phyloP scores from a whole-genome alignment of 2,329 filamentous ascomycete genomes.

The Kalaharituber pfeilii region DNA sequence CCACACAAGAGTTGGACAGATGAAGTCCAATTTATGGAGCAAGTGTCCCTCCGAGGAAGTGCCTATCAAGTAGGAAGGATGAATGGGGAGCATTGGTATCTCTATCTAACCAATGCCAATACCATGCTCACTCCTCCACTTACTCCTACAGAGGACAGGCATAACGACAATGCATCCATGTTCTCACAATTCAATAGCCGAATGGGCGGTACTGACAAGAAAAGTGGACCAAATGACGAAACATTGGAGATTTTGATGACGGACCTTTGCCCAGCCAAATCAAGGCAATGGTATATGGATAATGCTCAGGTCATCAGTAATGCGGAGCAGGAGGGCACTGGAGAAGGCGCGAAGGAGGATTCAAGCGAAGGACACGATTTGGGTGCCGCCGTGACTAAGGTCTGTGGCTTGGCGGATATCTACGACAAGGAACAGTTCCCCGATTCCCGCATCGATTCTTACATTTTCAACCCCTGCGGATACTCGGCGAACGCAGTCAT shows the following conservation, averaged over 20 bases:
- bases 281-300: constrained; percentile 57
- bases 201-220: constrained; percentile 34
- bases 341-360: constrained; percentile 51
- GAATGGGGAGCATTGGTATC: constrained; percentile 98
- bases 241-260: constrained; percentile 60
- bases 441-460: constrained; percentile 84
- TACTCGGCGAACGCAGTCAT: constrained; percentile 96
- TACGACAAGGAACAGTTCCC: constrained; percentile 78
- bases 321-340: constrained; percentile 53
- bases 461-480: constrained; percentile 89
- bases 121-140: constrained; percentile 63
- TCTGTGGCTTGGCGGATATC: constrained; percentile 72
- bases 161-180: constrained; percentile 2
- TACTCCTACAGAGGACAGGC: constrained; percentile 38
- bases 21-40: constrained; percentile 82
- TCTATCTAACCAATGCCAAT: constrained; percentile 72
- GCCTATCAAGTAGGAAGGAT: constrained; percentile 99
- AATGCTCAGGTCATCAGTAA: constrained; percentile 81
- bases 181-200: constrained; percentile 8
- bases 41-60: constrained; percentile 78
- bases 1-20: constrained; percentile 96
- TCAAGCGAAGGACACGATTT: constrained; percentile 88
- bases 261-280: constrained; percentile 49
- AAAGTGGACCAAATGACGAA: constrained; percentile 46
- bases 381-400: constrained; percentile 78